Evolutionary conservation across 768 basidiomycete genomes (phyloP), one percentile per base, ranked within the genome.

Genomic region (Pulveroboletus frians): DNA sequence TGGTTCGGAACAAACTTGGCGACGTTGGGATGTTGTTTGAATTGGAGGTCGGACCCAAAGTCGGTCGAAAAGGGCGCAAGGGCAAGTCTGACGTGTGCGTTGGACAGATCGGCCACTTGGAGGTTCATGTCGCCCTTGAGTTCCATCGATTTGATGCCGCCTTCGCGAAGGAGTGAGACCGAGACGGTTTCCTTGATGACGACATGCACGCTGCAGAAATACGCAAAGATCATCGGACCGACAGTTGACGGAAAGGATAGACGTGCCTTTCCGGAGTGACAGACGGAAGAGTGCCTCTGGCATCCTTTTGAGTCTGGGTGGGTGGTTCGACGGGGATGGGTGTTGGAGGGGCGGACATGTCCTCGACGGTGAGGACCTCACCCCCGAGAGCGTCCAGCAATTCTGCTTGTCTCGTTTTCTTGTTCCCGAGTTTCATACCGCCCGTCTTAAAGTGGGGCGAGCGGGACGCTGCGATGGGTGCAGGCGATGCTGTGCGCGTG

Each of bases 1-100:
- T 72, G 71, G 51, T 81, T 80, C 10, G 84, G 81, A 0, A 72
- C 73, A 52, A 94, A 91, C 70, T 92, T 95, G 51, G 83, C 88
- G 13, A 97, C 88, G 51, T 96, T 86, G 7, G 95, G 95, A 61
- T 97, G 96, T 58, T 96, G 92, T 70, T 97, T 97, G 79, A 95
- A 96, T 67, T 95, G 92, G 37, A 97, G 70, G 34, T 78, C 83
- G 43, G 77, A 79, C 47, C 77, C 83, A 49, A 84, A 79, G 53
- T 82, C 79, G 10, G 74, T 71, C 13, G 78, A 68, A 15, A 80
- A 69, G 0, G 80, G 69, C 1, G 76, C 69, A 20, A 97, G 79
- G 14, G 74, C 71, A 47, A 97, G 73, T 42, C 79, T 80, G 62
- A 96, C 69, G 52, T 86, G 84, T 4, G 88, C 77, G 18, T 80